Base-by-base conservation (phyloP, 371 early-diverging fungal genomes). In the Syncephalastrum contaminatum region DNA sequence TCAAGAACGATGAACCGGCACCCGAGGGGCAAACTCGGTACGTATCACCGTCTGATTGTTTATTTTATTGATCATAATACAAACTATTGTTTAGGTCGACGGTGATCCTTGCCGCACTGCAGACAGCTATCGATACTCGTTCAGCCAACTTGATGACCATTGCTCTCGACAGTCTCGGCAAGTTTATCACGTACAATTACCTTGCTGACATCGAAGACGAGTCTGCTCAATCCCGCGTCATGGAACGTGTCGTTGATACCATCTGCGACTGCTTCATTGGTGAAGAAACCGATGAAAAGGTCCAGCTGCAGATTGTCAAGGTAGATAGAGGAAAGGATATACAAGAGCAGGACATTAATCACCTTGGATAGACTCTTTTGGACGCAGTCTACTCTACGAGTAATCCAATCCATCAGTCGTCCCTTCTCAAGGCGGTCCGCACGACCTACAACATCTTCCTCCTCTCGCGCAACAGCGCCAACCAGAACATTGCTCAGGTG, bases 401-500 rank as follows among this genome's bases (percentile, higher is more conserved):
- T 30, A 78, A 77, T 36, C 82, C 84, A 13, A 77, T 93, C 41
- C 92, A 94, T 64, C 88, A 90, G 36, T 78, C 83, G 12, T 70
- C 92, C 5, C 72, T 96, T 56, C 78, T 95, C 47, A 83, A 88
- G 36, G 90, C 94, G 7, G 84, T 96, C n/a, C 69, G 94, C 50
- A 88, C 89, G 4, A 75, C 84, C 3, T 85, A 84, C 59, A 88
- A 86, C 51, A 85, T 89, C 21, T 90, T 84, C 60, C 71, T 88
- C 52, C 60, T 84, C 43, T 87, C 92, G 6, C 81, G 87, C 43
- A 84, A 85, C 41, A 79, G 83, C 16, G 83, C 81, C 42, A 92
- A 88, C 44, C 94, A 94, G 73, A 90, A 86, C 45, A 80, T 94
- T 21, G 93, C 96, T 1, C 93, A 95, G 63, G 88, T 88, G 4